Percentiles rank a stretch among this genome's conserved stretches.
phyloP scores from a whole-genome alignment of 495 filamentous ascomycete species.

The Penicillium flavigenum region DNA sequence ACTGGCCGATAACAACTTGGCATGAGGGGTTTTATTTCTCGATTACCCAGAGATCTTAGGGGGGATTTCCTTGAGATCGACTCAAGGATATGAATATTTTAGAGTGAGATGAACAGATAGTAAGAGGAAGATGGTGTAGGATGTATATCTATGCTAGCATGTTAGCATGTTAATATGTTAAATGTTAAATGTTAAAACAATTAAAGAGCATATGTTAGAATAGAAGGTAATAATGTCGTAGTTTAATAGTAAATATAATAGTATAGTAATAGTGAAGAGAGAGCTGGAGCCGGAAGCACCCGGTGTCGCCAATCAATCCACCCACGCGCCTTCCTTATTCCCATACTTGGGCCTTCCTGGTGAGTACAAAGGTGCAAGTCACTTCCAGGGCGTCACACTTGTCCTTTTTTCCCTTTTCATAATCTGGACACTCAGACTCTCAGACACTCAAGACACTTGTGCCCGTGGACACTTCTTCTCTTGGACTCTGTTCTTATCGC shows the following conservation, averaged over 20 bases:
- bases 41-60: not conserved
- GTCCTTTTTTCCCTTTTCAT: not conserved
- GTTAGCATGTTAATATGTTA: no score
- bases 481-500: conserved; percentile 12
- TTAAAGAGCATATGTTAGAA: not conserved
- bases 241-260: not conserved
- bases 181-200: not conserved
- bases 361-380: conserved; percentile 2
- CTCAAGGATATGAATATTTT: conserved; percentile 3
- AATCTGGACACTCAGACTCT: not conserved
- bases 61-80: not conserved
- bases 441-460: not conserved
- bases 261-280: not conserved
- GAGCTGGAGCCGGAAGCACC: conserved; percentile 18
- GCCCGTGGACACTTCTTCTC: no score
- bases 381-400: conserved; percentile 12
- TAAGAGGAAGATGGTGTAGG: not conserved
- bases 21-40: conserved; percentile 10
- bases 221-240: conserved; percentile 5
- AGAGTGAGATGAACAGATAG: not conserved
- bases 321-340: conserved; percentile 25
- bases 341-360: conserved; percentile 21
- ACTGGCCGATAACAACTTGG: conserved; percentile 17
- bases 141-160: not conserved
- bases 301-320: conserved; percentile 30